Conservation (phyloP, 2,329 filamentous ascomycete genomes). For the Lasiodiplodia citricola region DNA sequence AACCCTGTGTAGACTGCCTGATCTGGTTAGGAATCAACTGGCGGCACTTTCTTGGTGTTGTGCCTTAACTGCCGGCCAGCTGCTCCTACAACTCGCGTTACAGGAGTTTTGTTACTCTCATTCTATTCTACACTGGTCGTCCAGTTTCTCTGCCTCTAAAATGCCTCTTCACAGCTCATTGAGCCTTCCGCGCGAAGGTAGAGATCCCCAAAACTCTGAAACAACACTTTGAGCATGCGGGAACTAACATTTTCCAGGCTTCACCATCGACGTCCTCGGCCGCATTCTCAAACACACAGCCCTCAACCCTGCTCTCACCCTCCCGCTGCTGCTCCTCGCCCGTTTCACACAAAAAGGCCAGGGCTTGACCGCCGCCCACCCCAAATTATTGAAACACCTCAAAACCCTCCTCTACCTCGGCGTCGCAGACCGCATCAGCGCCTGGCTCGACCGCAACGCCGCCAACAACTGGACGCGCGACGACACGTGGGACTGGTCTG, state of each 20-base stretch:
- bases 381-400: conserved; percentile 58
- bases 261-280: conserved; percentile 62
- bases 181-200: conserved; percentile 47
- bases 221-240: too few species aligned
- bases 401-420: conserved; percentile 61
- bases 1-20: neutral
- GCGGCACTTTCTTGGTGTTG: neutral
- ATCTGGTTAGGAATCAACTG: neutral
- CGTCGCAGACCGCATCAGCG: conserved; percentile 55
- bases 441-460: conserved; percentile 57
- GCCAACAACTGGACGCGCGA: conserved; percentile 55
- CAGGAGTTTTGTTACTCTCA: neutral
- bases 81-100: neutral
- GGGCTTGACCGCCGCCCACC: conserved; percentile 60
- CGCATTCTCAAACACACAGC: conserved; percentile 64
- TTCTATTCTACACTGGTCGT: too few species aligned
- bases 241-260: conserved; percentile 31
- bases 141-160: neutral
- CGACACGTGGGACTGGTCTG: conserved; percentile 66
- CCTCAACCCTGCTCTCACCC: conserved; percentile 67
- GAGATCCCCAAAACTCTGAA: too few species aligned
- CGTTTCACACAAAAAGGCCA: conserved; percentile 68
- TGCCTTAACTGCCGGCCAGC: neutral
- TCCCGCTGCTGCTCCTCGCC: conserved; percentile 67
- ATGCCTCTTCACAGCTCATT: conserved; percentile 38